Conservation (phyloP, 805 yeast species). For the Ogataea salicorniae region DNA sequence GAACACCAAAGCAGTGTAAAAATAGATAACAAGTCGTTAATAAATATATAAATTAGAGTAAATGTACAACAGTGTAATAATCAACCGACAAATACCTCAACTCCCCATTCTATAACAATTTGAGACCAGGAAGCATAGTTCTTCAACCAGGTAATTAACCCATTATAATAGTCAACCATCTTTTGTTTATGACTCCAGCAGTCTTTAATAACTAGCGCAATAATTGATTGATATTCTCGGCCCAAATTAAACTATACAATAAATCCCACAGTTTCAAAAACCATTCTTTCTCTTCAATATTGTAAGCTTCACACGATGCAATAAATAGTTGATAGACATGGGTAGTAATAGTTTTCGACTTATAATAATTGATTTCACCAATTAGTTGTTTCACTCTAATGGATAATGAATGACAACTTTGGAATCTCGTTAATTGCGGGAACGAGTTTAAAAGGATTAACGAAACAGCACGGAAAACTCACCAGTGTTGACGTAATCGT, state of each 20-base stretch:
- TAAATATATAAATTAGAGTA: no score
- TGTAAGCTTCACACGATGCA: constrained; percentile 13
- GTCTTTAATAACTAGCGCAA: constrained; percentile 9
- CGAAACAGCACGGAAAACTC: constrained; percentile 6
- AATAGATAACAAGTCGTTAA: no score
- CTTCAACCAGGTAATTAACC: constrained; percentile 8
- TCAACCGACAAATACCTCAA: constrained; percentile 9
- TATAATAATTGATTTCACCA: constrained; percentile 5
- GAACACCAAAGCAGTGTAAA: no score
- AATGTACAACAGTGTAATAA: neutral
- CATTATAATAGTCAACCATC: neutral
- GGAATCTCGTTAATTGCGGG: constrained; percentile 4
- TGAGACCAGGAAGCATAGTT: constrained; percentile 12
- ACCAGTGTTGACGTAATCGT: constrained; percentile 13
- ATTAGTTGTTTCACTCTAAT: constrained; percentile 2
- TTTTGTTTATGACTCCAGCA: constrained; percentile 12
- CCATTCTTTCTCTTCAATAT: constrained; percentile 7
- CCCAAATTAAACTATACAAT: constrained; percentile 10
- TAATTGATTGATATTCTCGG: constrained; percentile 10
- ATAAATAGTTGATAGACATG: constrained; percentile 15
- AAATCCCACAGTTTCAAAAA: constrained; percentile 5
- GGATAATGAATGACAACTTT: constrained; percentile 4
- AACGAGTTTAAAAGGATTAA: constrained; percentile 13
- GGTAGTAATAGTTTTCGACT: constrained; percentile 9
- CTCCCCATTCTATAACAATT: constrained; percentile 8